These are phyloP conservation scores for Cornus florida DNA, from an alignment of 148 eudicot species.

Conservation along the genomic window DNA sequence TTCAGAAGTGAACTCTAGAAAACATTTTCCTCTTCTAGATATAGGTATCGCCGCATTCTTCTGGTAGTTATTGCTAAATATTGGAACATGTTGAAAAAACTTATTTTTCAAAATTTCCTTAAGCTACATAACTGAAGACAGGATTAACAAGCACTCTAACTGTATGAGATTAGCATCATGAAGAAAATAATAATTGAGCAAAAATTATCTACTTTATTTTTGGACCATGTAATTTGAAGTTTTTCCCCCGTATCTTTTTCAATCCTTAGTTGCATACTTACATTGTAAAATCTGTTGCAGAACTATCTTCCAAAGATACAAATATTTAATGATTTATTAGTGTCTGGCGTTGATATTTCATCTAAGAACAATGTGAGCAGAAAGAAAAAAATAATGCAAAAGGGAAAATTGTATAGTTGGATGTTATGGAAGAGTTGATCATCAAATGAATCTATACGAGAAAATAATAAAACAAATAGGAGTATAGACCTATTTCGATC, in stretches of 20 bases:
- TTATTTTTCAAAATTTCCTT: no score
- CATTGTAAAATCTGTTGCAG: background rate
- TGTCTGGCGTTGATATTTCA: no score
- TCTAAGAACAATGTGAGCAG: no score
- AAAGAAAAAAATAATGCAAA: background rate
- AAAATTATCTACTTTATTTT: no score
- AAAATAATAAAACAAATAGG: background rate
- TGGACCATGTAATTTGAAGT: background rate
- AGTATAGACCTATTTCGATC: conserved; percentile 62
- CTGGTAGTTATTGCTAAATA: background rate
- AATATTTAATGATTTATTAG: no score
- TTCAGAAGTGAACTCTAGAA: background rate
- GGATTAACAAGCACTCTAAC: background rate
- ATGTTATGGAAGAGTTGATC: no score
- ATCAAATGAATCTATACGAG: background rate
- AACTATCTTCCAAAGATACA: background rate
- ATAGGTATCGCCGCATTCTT: background rate
- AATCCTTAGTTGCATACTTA: background rate
- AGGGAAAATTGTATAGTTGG: no score
- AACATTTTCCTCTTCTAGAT: background rate
- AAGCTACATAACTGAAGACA: background rate
- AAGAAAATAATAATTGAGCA: background rate
- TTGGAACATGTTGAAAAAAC: background rate
- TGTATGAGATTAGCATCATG: background rate
- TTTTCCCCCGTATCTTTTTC: background rate